phyloP scores from a whole-genome alignment of 2,329 filamentous ascomycete species.

The Curvularia verruculosa region DNA sequence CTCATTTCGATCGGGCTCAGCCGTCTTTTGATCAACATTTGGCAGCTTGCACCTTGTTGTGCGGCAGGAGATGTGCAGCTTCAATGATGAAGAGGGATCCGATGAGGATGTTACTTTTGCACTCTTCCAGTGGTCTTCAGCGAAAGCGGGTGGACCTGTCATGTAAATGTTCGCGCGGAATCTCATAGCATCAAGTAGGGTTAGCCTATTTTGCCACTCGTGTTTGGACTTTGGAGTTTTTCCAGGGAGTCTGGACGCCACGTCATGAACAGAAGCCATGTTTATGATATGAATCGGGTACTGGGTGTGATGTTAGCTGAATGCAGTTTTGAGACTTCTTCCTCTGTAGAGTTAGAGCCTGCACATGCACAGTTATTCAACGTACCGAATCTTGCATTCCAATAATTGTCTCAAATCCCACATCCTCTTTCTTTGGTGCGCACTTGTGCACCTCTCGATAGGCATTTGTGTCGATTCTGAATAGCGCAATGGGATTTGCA shows the following conservation, averaged over 20 bases:
- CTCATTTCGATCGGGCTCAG: conserved; percentile 60
- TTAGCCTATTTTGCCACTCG: conserved; percentile 49
- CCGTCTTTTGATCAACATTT: conserved; percentile 69
- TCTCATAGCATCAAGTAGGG: conserved; percentile 64
- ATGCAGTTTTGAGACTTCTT: neutral
- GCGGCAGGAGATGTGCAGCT: conserved; percentile 64
- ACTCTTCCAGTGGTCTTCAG: conserved; percentile 72
- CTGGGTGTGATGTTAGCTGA: conserved; percentile 46
- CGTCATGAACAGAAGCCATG: conserved; percentile 66
- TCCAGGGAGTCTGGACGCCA: conserved; percentile 63
- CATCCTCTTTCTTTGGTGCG: conserved; percentile 63
- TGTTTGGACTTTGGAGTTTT: conserved; percentile 47
- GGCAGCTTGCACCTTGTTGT: conserved; percentile 74
- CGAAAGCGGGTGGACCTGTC: conserved; percentile 67
- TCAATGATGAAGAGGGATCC: conserved; percentile 19
- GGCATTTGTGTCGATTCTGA: conserved; percentile 67
- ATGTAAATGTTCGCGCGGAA: conserved; percentile 77
- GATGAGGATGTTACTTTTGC: conserved; percentile 45
- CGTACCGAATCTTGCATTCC: conserved; percentile 72
- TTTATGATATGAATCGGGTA: conserved; percentile 74
- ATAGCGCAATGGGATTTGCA: conserved; percentile 69
- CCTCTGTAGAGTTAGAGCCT: neutral
- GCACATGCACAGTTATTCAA: neutral
- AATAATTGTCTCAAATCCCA: conserved; percentile 69
- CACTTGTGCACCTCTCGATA: conserved; percentile 65